A percentile compares a stretch with the other conserved stretches of the same genome.
Evolutionary conservation across 306 rosid species (phyloP).

Genomic region (Citrullus colocynthis): DNA sequence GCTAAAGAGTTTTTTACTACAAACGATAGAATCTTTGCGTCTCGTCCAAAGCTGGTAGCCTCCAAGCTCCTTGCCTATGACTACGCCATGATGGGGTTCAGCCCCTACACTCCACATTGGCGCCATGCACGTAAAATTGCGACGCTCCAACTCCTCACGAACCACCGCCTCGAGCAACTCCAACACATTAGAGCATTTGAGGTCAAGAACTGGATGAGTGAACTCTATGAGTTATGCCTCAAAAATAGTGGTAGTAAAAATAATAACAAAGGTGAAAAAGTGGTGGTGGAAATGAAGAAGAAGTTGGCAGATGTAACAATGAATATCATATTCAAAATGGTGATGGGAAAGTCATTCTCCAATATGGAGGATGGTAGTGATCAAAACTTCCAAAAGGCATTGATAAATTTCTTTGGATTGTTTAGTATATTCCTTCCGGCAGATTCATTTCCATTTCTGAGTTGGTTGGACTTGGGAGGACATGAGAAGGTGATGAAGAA

Average conservation of each 20-base stretch:
- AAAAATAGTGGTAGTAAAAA: too few species aligned
- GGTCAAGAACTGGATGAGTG: neutral
- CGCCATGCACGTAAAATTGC: conserved; percentile 18
- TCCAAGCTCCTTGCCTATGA: conserved; percentile 4
- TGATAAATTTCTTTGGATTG: conserved; percentile 30
- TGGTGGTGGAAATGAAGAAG: conserved; percentile 16
- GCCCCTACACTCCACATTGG: conserved; percentile 19
- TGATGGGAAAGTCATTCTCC: conserved; percentile 5
- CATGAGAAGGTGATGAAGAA: conserved; percentile 49
- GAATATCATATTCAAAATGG: neutral
- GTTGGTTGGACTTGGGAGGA: conserved; percentile 45
- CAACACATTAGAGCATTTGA: conserved; percentile 2
- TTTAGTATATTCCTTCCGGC: conserved; percentile 38
- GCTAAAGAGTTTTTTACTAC: conserved; percentile 45
- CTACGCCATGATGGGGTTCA: conserved; percentile 15
- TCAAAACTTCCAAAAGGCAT: conserved; percentile 24
- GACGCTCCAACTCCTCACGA: conserved; percentile 10
- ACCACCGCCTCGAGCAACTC: conserved; percentile 7
- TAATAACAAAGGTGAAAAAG: conserved; percentile 9
- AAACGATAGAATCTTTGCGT: conserved; percentile 16
- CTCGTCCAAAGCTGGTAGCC: conserved; percentile 15
- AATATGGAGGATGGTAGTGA: conserved; percentile 8
- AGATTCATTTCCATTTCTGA: conserved; percentile 39
- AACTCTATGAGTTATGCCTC: neutral
- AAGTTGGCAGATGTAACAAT: conserved; percentile 38